Conservation (phyloP, 2,329 filamentous ascomycete genomes). For the Diaporthe nobilis region DNA sequence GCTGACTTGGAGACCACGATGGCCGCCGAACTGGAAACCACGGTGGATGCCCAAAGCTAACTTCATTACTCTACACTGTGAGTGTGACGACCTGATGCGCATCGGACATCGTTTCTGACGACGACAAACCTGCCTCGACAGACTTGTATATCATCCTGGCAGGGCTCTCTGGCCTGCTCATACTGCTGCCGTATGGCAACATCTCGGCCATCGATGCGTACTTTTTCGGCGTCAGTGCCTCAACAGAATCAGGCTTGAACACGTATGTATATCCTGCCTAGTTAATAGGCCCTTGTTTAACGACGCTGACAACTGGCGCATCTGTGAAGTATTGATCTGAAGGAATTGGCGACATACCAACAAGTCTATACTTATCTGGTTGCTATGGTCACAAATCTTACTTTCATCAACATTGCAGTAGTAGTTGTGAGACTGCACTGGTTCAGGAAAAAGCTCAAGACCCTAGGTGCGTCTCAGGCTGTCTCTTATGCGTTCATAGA, state of each 20-base stretch:
- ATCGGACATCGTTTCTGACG: not conserved
- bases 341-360: slow-evolving; percentile 63
- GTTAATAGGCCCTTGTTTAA: not conserved
- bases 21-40: not conserved
- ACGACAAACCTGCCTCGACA: not conserved
- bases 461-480: not conserved
- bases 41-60: slow-evolving; percentile 8
- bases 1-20: not conserved
- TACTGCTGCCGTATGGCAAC: slow-evolving; percentile 14
- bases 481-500: no score
- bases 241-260: slow-evolving; percentile 66
- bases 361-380: slow-evolving; percentile 66
- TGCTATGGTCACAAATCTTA: slow-evolving; percentile 62
- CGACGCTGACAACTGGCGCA: not conserved
- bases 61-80: slow-evolving; percentile 26
- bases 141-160: slow-evolving; percentile 21
- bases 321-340: slow-evolving; percentile 61
- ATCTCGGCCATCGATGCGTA: slow-evolving; percentile 21
- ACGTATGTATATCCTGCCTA: slow-evolving; percentile 52
- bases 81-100: not conserved
- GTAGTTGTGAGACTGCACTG: slow-evolving; percentile 63
- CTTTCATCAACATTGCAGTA: slow-evolving; percentile 64
- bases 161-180: slow-evolving; percentile 13
- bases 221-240: slow-evolving; percentile 57
- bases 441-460: slow-evolving; percentile 57